Conservation (phyloP, 2,329 filamentous ascomycete genomes). For the Kalmusia sp. region DNA sequence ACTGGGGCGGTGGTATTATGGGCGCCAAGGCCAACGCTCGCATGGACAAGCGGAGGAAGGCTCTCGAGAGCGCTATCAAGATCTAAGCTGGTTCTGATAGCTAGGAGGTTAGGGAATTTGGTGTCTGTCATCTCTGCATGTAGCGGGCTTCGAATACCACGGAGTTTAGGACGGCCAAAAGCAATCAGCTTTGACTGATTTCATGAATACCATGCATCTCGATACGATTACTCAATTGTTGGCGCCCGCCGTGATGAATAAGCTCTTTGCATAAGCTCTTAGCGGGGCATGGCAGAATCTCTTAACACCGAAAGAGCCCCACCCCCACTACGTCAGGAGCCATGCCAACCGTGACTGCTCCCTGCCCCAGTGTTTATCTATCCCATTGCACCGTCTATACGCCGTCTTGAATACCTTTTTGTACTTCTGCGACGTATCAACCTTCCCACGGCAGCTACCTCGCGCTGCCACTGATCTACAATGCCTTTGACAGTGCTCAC, state of each 20-base stretch:
- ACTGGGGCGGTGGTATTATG: slow-evolving; percentile 99
- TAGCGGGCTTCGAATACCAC: slow-evolving; percentile 47
- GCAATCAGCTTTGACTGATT: slow-evolving; percentile 35
- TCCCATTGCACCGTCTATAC: slow-evolving; percentile 10
- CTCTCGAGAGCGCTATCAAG: slow-evolving; percentile 93
- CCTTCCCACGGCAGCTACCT: background rate
- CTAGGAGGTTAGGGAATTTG: slow-evolving; percentile 40
- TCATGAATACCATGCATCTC: slow-evolving; percentile 43
- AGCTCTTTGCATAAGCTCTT: slow-evolving; percentile 21
- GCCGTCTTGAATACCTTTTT: background rate
- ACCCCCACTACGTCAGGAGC: slow-evolving; percentile 21
- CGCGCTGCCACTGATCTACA: background rate
- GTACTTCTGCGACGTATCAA: background rate
- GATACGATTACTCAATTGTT: slow-evolving; percentile 23
- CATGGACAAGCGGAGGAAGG: slow-evolving; percentile 90
- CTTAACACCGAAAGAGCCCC: slow-evolving; percentile 23
- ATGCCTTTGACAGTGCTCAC: slow-evolving; percentile 69
- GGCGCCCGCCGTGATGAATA: slow-evolving; percentile 20
- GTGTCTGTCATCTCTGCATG: slow-evolving; percentile 50
- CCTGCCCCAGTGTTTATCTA: background rate
- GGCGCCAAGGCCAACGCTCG: slow-evolving; percentile 85
- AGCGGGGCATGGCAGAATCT: slow-evolving; percentile 3
- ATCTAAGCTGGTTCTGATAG: slow-evolving; percentile 69
- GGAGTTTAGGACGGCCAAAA: slow-evolving; percentile 50
- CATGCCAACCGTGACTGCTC: background rate